A percentile compares a stretch with the other conserved stretches of the same genome.
These are phyloP conservation scores for Magnolia sinica DNA, from an alignment of 164 flowering plant species.

Conservation along the genomic window DNA sequence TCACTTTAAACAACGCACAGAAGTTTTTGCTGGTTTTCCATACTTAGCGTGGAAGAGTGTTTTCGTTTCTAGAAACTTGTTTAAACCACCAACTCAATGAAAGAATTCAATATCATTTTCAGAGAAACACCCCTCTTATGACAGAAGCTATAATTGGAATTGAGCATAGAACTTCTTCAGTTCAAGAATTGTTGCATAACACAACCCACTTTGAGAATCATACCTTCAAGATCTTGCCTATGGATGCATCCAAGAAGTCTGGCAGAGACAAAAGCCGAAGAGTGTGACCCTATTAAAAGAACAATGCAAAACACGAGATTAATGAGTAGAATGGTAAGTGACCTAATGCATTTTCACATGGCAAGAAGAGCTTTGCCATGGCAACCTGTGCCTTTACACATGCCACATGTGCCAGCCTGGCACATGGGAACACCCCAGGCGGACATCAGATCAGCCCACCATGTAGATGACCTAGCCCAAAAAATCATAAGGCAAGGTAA, in stretches of 20 bases:
- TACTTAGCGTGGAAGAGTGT: too few relatives aligned
- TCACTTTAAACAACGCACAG: too few relatives aligned
- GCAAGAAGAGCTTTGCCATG: not conserved
- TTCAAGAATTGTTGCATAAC: not conserved
- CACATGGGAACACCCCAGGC: not conserved
- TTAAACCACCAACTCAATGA: too few relatives aligned
- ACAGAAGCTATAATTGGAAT: too few relatives aligned
- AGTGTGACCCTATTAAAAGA: conserved; percentile 71
- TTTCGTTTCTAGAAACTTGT: too few relatives aligned
- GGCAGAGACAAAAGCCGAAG: conserved; percentile 87
- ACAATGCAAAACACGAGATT: not conserved
- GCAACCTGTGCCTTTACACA: not conserved
- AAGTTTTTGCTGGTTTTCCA: too few relatives aligned
- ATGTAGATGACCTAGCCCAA: not conserved
- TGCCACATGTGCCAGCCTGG: not conserved
- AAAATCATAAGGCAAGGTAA: not conserved
- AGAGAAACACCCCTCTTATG: too few relatives aligned
- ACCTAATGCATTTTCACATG: not conserved
- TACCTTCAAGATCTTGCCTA: conserved; percentile 93
- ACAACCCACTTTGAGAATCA: conserved; percentile 7
- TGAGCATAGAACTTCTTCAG: too few relatives aligned
- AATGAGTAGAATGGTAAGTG: not conserved
- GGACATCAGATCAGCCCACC: not conserved
- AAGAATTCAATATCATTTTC: too few relatives aligned
- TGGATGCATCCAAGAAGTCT: conserved; percentile 88